A percentile compares a stretch with the other conserved stretches of the same genome.
Evolutionary conservation across 805 yeast species (phyloP).

Genomic region (Scheffersomyces stipitis): DNA sequence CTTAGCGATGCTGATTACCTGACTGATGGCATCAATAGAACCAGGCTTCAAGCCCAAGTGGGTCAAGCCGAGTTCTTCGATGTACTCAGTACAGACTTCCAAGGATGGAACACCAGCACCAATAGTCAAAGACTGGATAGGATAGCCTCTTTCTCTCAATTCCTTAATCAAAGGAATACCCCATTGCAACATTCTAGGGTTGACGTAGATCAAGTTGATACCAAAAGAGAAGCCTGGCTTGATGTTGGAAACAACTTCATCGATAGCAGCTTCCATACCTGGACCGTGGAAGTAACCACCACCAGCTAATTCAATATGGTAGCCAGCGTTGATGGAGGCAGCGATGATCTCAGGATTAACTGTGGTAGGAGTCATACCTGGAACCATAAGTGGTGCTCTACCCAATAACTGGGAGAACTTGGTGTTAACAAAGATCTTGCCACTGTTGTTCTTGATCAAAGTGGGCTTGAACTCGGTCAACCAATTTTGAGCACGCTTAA

Average conservation of each 20-base stretch:
- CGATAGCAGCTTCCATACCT: slow-evolving; percentile 72
- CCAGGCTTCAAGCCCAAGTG: slow-evolving; percentile 98
- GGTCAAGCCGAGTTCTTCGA: slow-evolving; percentile 85
- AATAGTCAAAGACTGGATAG: slow-evolving; percentile 91
- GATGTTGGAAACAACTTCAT: slow-evolving; percentile 62
- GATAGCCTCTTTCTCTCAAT: slow-evolving; percentile 88
- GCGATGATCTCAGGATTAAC: slow-evolving; percentile 93
- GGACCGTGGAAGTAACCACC: slow-evolving; percentile 91
- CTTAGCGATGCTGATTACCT: slow-evolving; percentile 85
- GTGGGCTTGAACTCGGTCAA: slow-evolving; percentile 82
- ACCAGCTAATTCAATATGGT: slow-evolving; percentile 97
- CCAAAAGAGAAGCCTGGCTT: slow-evolving; percentile 89
- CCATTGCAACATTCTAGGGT: slow-evolving; percentile 98
- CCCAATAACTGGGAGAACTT: slow-evolving; percentile 90
- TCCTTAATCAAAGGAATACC: slow-evolving; percentile 93
- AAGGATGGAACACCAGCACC: slow-evolving; percentile 99
- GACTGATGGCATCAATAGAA: slow-evolving; percentile 87
- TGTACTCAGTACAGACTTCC: slow-evolving; percentile 96
- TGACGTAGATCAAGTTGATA: slow-evolving; percentile 90
- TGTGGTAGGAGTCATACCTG: slow-evolving; percentile 99
- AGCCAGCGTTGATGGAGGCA: slow-evolving; percentile 93
- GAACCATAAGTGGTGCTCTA: slow-evolving; percentile 94
- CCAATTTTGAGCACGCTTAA: slow-evolving; percentile 91
- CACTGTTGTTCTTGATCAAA: slow-evolving; percentile 68
- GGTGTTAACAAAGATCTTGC: slow-evolving; percentile 85